These are phyloP conservation scores for Nitzschia sp. DNA, from an alignment of 108 stramenopile genomes.

Conservation along the genomic window DNA sequence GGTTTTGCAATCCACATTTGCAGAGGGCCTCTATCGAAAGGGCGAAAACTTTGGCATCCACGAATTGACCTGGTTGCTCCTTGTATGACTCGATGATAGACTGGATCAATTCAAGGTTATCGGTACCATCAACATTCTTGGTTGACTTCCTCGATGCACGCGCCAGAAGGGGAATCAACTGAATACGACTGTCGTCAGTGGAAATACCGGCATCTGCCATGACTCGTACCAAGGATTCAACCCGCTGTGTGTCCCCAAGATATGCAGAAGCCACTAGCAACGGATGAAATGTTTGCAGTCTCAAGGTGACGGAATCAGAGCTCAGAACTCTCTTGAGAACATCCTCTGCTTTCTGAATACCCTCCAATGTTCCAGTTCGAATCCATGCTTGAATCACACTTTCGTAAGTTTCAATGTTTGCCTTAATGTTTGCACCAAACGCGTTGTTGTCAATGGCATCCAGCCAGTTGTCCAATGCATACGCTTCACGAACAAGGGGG, in stretches of 20 bases:
- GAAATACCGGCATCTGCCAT: neutral
- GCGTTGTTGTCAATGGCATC: conserved; percentile 37
- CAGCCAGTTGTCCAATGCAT: conserved; percentile 55
- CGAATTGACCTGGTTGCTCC: neutral
- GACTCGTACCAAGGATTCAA: conserved; percentile 53
- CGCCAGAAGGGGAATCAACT: conserved; percentile 11
- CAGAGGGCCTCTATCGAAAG: conserved; percentile 17
- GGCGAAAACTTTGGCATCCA: conserved; percentile 16
- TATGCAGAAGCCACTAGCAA: conserved; percentile 68
- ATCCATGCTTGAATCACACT: conserved; percentile 74
- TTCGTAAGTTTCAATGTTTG: conserved; percentile 69
- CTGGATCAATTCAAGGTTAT: neutral
- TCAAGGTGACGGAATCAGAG: conserved; percentile 9
- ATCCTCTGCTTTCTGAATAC: conserved; percentile 51
- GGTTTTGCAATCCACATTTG: neutral
- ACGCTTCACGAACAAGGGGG: conserved; percentile 36
- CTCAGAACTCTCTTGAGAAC: conserved; percentile 31
- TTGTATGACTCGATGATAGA: conserved; percentile 3
- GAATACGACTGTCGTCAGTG: conserved; percentile 4
- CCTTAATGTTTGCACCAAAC: conserved; percentile 23
- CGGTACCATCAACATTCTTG: neutral
- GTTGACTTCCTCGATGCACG: conserved; percentile 2
- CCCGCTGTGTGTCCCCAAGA: conserved; percentile 44
- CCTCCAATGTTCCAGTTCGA: conserved; percentile 59
- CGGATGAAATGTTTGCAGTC: conserved; percentile 64